A percentile compares a stretch with the other conserved stretches of the same genome.
Conservation (phyloP, 768 basidiomycete species). For the Pleurotus eryngii region DNA sequence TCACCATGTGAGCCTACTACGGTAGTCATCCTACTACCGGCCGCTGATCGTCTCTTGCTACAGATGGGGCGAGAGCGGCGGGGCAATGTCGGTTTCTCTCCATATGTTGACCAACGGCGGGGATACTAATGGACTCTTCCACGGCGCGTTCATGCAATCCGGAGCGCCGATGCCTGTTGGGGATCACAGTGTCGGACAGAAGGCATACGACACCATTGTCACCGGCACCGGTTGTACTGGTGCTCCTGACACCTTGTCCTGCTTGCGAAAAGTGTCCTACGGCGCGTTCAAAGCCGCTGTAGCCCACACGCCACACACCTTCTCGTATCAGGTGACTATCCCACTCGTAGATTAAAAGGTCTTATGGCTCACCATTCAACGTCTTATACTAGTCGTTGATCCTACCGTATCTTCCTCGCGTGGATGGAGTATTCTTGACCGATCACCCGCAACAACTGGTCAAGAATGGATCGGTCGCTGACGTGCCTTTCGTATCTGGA, state of each 20-base stretch:
- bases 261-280: slow-evolving; percentile 36
- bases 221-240: slow-evolving; percentile 24
- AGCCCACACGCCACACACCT: slow-evolving; percentile 33
- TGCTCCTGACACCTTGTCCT: slow-evolving; percentile 36
- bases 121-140: slow-evolving; percentile 42
- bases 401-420: slow-evolving; percentile 45
- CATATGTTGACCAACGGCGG: slow-evolving; percentile 50
- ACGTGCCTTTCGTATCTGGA: slow-evolving; percentile 44
- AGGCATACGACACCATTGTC: slow-evolving; percentile 42
- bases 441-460: slow-evolving; percentile 41
- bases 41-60: neutral
- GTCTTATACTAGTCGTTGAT: slow-evolving; percentile 31
- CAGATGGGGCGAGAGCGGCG: slow-evolving; percentile 42
- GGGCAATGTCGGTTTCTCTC: slow-evolving; percentile 49
- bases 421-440: slow-evolving; percentile 47
- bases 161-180: slow-evolving; percentile 44
- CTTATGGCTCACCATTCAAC: too few species aligned
- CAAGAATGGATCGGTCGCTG: slow-evolving; percentile 39
- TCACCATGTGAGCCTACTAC: slow-evolving; percentile 47
- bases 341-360: neutral
- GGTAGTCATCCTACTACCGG: neutral
- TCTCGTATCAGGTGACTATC: slow-evolving; percentile 33
- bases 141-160: slow-evolving; percentile 49
- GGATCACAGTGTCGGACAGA: slow-evolving; percentile 38
- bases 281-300: slow-evolving; percentile 34